phyloP scores from a whole-genome alignment of 805 yeast genomes.

The Saccharomycopsis sp. region DNA sequence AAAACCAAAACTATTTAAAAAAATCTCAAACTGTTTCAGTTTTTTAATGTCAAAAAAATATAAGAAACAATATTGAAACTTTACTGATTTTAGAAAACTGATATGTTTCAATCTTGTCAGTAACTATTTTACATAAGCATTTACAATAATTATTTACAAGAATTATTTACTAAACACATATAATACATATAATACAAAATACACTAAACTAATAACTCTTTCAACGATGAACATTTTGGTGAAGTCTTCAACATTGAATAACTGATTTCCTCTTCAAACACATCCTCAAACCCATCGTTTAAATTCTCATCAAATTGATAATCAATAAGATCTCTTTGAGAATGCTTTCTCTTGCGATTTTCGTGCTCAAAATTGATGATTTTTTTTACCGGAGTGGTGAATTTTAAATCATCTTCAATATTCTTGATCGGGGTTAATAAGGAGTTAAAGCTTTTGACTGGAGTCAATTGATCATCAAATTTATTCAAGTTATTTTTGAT shows the following conservation, averaged over 20 bases:
- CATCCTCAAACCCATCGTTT: not conserved
- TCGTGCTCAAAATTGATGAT: not conserved
- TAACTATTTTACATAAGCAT: no score
- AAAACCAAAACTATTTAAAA: no score
- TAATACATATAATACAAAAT: not conserved
- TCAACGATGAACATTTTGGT: slow-evolving; percentile 10
- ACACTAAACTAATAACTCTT: slow-evolving; percentile 1
- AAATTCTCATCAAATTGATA: not conserved
- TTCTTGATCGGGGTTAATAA: not conserved
- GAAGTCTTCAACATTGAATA: slow-evolving; percentile 12
- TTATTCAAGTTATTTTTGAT: not conserved
- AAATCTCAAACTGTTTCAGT: no score
- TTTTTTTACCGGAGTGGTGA: not conserved
- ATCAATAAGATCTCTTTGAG: slow-evolving; percentile 3
- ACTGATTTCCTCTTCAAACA: not conserved
- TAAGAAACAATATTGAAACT: no score
- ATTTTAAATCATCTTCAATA: no score
- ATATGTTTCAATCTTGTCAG: no score
- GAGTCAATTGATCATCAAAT: not conserved
- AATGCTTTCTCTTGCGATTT: slow-evolving; percentile 3
- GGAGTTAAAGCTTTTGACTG: not conserved
- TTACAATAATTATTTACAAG: no score
- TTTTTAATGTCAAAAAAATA: no score
- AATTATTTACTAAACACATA: no score
- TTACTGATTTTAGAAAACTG: no score